Evolutionary conservation across 2,329 filamentous ascomycete species (phyloP).

Genomic region (Fonsecaea pedrosoi): DNA sequence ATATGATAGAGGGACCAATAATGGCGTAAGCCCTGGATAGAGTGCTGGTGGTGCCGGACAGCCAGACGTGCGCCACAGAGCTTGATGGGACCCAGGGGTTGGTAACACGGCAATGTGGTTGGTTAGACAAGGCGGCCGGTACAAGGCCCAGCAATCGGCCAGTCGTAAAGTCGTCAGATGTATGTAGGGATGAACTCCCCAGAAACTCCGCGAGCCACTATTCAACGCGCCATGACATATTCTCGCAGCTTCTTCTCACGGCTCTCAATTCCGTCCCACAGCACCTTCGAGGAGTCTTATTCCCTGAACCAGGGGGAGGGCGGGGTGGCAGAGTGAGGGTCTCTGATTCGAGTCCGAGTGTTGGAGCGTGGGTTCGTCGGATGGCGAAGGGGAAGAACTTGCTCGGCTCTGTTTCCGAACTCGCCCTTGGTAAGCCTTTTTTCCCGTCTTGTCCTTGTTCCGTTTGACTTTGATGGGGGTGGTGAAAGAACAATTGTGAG

Average conservation of each 20-base stretch:
- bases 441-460: background rate
- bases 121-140: constrained; percentile 8
- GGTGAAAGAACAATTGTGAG: background rate
- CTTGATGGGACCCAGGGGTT: constrained; percentile 13
- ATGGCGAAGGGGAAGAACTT: background rate
- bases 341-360: constrained; percentile 1
- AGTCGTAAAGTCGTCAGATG: background rate
- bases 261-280: constrained; percentile 8
- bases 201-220: background rate
- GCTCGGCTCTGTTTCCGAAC: background rate
- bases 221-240: constrained; percentile 19
- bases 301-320: background rate
- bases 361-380: background rate
- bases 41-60: background rate
- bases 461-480: background rate
- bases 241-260: background rate
- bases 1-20: constrained; percentile 16
- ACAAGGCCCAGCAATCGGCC: background rate
- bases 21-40: background rate
- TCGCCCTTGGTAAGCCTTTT: background rate
- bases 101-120: constrained; percentile 8
- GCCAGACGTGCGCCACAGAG: constrained; percentile 18
- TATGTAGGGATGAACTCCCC: background rate
- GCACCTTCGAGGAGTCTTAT: background rate
- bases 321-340: background rate